Evolutionary conservation across 2,329 filamentous ascomycete genomes (phyloP), one percentile per base, ranked within the genome.

Genomic region (Didymella glomerata): DNA sequence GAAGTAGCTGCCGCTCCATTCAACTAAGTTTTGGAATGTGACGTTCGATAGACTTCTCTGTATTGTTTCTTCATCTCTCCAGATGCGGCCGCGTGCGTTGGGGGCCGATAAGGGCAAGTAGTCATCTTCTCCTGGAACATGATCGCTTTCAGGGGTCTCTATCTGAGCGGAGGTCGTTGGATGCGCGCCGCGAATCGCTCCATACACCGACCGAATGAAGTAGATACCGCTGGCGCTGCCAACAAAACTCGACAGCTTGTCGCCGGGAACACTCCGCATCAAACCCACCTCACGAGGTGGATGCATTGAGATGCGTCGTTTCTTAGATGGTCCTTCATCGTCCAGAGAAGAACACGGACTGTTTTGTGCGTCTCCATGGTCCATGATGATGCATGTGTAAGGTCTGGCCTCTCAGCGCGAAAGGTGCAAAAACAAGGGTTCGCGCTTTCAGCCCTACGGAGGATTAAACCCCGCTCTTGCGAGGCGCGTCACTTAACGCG

Each of bases 171-270:
- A 42, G 8, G 49, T 10, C 7, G 44, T 38, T 53, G 61, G 56
- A 55, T 75, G 60, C 51, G 71, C 67, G 34, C 72, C 63, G 50
- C 73, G 71, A 28, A 86, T 77, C 1, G 83, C 79, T 30, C 81
- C 73, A 41, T 85, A 85, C 1, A 86, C 85, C 20, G 82, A 81
- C 6, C 83, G 80, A 32, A 86, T 83, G 64, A 86, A 86, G 65
- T 85, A 81, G n/a, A 86, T 86, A 1, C 85, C 85, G 59, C 84
- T 86, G 16, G 82, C 82, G 49, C 84, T 86, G 4, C 85, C 85
- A 4, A 86, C 79, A 54, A 87, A 87, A 0, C 81, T 83, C 14
- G 83, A 80, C 3, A 80, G 80, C 22, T 79, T 81, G 28, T 79
- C 76, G 27, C 78, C 78, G 16, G 77, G 78, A 27, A 79, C 75